These are phyloP conservation scores for Aaosphaeria arxii DNA, from an alignment of 2,329 filamentous ascomycete species.

Conservation along the genomic window DNA sequence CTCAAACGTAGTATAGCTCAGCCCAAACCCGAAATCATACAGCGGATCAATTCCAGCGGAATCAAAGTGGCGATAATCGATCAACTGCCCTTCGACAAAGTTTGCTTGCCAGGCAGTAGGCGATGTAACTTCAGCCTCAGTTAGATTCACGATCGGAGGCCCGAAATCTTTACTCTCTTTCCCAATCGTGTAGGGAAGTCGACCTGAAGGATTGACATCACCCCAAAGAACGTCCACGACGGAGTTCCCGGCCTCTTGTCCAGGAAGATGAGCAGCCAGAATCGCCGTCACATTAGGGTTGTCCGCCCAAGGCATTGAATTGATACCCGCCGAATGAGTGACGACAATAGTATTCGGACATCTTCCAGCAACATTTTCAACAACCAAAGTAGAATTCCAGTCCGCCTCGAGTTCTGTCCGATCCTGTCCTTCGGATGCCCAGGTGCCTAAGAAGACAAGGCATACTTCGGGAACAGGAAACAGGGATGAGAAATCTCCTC, in stretches of 20 bases:
- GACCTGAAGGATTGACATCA: constrained; percentile 70
- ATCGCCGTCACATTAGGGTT: constrained; percentile 42
- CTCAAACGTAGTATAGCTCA: constrained; percentile 38
- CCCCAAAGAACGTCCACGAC: constrained; percentile 61
- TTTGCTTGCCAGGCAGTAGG: constrained; percentile 57
- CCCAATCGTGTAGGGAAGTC: constrained; percentile 82
- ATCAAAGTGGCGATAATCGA: constrained; percentile 56
- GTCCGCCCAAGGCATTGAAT: constrained; percentile 39
- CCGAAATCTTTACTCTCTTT: constrained; percentile 65
- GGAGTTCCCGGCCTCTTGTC: constrained; percentile 39
- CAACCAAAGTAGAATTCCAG: constrained; percentile 39
- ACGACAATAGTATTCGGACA: constrained; percentile 53
- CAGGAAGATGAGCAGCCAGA: constrained; percentile 38
- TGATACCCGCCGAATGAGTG: constrained; percentile 38
- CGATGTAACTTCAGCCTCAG: constrained; percentile 61
- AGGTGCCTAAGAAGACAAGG: constrained; percentile 58
- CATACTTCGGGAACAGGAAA: constrained; percentile 43
- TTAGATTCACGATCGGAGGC: constrained; percentile 20
- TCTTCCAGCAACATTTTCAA: constrained; percentile 40
- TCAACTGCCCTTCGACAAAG: constrained; percentile 52
- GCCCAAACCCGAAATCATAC: constrained; percentile 38
- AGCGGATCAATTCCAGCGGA: constrained; percentile 20
- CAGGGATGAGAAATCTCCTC: constrained; percentile 15
- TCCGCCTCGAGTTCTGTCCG: constrained; percentile 38
- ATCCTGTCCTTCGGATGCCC: constrained; percentile 44